Evolutionary conservation across 768 basidiomycete genomes (phyloP).

Genomic region (Boletellus ananas): DNA sequence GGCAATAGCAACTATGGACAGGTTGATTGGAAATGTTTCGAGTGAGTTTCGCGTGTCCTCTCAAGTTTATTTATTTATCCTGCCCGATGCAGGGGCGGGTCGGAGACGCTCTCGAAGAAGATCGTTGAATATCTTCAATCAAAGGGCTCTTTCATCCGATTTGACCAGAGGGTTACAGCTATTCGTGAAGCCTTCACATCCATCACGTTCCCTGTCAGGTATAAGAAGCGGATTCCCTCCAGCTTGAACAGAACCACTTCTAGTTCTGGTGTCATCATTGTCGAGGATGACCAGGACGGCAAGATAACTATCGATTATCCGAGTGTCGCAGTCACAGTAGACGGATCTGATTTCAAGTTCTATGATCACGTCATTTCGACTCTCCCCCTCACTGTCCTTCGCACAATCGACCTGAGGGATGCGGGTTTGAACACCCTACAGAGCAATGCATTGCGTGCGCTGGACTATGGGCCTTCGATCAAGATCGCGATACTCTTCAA

Average conservation of each 20-base stretch:
- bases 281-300: too few species aligned
- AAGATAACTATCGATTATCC: background rate
- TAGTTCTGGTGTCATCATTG: too few species aligned
- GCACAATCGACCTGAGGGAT: slow-evolving; percentile 31
- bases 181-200: slow-evolving; percentile 10
- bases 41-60: slow-evolving; percentile 21
- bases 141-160: slow-evolving; percentile 7
- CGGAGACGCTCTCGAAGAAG: slow-evolving; percentile 20
- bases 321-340: slow-evolving; percentile 6
- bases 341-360: slow-evolving; percentile 5
- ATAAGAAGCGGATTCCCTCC: too few species aligned
- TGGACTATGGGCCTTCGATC: slow-evolving; percentile 35
- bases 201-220: background rate
- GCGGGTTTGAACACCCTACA: slow-evolving; percentile 29
- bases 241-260: too few species aligned
- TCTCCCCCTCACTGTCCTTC: slow-evolving; percentile 36
- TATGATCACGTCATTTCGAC: slow-evolving; percentile 44
- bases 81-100: slow-evolving; percentile 18
- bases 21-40: slow-evolving; percentile 29
- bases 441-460: slow-evolving; percentile 35
- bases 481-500: slow-evolving; percentile 46
- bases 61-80: background rate
- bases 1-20: slow-evolving; percentile 3
- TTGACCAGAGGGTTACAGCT: slow-evolving; percentile 17
- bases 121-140: slow-evolving; percentile 18